Evolutionary conservation across 176 grass and related monocot species (phyloP), one percentile per base, ranked within the genome.

Genomic region (Poa pratensis): DNA sequence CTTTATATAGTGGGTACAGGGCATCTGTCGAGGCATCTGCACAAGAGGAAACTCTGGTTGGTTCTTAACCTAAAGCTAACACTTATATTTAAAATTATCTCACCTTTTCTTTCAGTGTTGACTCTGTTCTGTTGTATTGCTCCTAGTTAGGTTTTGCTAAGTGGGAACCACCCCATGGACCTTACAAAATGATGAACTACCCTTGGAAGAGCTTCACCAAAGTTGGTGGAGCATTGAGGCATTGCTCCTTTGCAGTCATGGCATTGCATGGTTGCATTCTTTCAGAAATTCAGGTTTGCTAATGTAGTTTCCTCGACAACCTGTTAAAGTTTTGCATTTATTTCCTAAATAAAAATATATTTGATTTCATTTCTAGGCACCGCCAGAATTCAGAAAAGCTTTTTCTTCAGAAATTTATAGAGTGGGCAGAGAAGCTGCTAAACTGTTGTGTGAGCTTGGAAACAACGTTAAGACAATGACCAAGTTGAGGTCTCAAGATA

Each of bases 211-310:
- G 42, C 71, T n/a, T n/a, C n/a, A n/a, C n/a, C n/a, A n/a, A n/a
- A n/a, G n/a, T n/a, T n/a, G n/a, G n/a, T n/a, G n/a, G 96, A 75
- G 91, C 96, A 65, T 83, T 98, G 73, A 90, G 96, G 62, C 93
- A 98, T 46, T 98, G 93, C 78, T 90, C 93, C 48, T 98, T 98
- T 53, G n/a, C n/a, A n/a, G n/a, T n/a, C n/a, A n/a, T n/a, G n/a
- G n/a, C n/a, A n/a, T n/a, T n/a, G n/a, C n/a, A 98, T 89, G 96
- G 93, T 43, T 98, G 93, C 89, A 94, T 98, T 93, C 91, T 98
- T 68, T 92, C 96, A 26, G 96, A 98, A 91, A 95, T 98, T 77
- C 96, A 95, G 93, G 96, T 98, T 84, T 79, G 69, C 59, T 23
- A 54, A 67, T 80, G 28, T 73, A 39, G 34, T 79, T 32, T 45